phyloP scores from a whole-genome alignment of 139 green algal genomes.

The Tetraselmis chui region DNA sequence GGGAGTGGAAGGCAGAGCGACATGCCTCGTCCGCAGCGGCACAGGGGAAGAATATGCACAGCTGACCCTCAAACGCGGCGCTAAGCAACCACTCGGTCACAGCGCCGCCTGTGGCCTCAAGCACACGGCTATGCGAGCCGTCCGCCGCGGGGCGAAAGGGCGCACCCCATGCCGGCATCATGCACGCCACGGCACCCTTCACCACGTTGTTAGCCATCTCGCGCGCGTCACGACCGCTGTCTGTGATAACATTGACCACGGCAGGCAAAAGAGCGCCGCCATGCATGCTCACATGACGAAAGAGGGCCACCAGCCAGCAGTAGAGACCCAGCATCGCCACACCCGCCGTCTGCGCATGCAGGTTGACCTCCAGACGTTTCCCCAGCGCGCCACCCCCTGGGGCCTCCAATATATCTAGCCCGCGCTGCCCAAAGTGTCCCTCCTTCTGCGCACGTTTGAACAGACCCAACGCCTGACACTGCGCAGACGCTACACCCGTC shows the following conservation, averaged over 20 bases:
- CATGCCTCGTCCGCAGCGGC: conserved; percentile 16
- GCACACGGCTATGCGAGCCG: conserved; percentile 33
- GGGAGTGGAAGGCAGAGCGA: conserved; percentile 7
- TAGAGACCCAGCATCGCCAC: conserved; percentile 77
- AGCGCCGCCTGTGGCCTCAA: conserved; percentile 45
- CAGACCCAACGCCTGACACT: conserved; percentile 14
- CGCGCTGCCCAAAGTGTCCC: conserved; percentile 51
- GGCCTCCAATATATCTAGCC: conserved; percentile 28
- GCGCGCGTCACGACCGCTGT: conserved; percentile 46
- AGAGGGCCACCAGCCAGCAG: conserved; percentile 51
- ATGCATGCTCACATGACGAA: background rate
- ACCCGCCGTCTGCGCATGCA: conserved; percentile 76
- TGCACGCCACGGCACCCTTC: conserved; percentile 69
- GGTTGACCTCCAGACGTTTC: conserved; percentile 50
- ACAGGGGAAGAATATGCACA: conserved; percentile 62
- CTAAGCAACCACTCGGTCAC: conserved; percentile 52
- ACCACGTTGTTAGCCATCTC: conserved; percentile 84
- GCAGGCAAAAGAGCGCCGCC: conserved; percentile 16
- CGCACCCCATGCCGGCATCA: conserved; percentile 59
- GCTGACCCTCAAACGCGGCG: conserved; percentile 39
- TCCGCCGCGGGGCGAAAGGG: conserved; percentile 50
- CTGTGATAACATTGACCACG: conserved; percentile 38
- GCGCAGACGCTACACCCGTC: conserved; percentile 11
- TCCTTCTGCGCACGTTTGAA: conserved; percentile 32
- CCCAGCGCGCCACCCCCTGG: conserved; percentile 15